These are phyloP conservation scores for Aureobasidium pullulans DNA, from an alignment of 2,329 filamentous ascomycete genomes.

Conservation along the genomic window DNA sequence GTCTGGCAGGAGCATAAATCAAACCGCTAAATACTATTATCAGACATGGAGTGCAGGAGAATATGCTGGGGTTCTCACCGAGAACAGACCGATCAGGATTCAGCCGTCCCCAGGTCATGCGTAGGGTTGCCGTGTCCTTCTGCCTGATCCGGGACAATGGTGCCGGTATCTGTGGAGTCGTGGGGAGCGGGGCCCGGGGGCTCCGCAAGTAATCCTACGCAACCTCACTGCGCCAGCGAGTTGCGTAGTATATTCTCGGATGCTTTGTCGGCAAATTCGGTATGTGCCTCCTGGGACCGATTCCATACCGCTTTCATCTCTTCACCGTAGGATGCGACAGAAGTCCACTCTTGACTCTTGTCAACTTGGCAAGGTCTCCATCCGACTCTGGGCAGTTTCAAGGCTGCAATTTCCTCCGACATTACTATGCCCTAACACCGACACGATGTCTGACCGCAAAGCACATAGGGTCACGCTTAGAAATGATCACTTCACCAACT, in stretches of 20 bases:
- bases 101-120: slow-evolving; percentile 1
- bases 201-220: slow-evolving; percentile 2
- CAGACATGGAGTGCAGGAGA: not conserved
- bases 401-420: not conserved
- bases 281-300: not conserved
- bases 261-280: not conserved
- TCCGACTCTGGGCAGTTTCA: slow-evolving; percentile 1
- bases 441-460: not conserved
- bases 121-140: not conserved
- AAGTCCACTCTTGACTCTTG: not conserved
- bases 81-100: not conserved
- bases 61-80: slow-evolving; percentile 2
- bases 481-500: not conserved
- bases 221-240: not conserved
- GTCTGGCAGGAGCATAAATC: not conserved
- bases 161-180: slow-evolving; percentile 7
- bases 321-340: not conserved
- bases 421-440: not conserved
- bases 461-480: not conserved
- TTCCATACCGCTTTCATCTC: not conserved
- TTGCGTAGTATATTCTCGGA: not conserved
- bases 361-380: slow-evolving; percentile 3
- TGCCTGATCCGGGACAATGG: not conserved
- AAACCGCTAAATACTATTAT: not conserved
- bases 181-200: slow-evolving; percentile 1